These are phyloP conservation scores for Bacterosira constricta DNA, from an alignment of 108 stramenopile species.

Conservation along the genomic window DNA sequence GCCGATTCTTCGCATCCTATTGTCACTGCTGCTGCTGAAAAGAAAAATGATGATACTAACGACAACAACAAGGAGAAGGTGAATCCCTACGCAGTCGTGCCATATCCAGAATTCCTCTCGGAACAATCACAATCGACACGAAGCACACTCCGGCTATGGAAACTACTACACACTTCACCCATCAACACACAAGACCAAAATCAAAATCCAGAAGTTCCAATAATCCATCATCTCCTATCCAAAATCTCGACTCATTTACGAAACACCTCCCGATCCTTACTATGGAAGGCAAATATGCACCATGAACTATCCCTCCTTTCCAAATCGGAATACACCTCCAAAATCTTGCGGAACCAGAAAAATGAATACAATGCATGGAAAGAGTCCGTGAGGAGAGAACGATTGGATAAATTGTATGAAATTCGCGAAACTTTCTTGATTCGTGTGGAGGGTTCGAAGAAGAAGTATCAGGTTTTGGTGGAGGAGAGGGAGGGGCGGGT, in stretches of 20 bases:
- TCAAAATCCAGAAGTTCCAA: not conserved
- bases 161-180: constrained; percentile 44
- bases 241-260: constrained; percentile 37
- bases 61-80: not conserved
- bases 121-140: not conserved
- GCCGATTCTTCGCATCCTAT: constrained; percentile 29
- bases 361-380: constrained; percentile 43
- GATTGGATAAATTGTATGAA: constrained; percentile 53
- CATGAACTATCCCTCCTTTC: constrained; percentile 35
- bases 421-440: constrained; percentile 53
- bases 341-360: not conserved
- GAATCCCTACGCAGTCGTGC: constrained; percentile 33
- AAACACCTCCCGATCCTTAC: constrained; percentile 36
- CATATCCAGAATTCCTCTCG: constrained; percentile 54
- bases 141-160: constrained; percentile 46
- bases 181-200: not conserved
- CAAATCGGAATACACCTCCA: constrained; percentile 23
- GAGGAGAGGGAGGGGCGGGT: constrained; percentile 42
- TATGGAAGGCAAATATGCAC: constrained; percentile 59
- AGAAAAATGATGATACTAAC: not conserved
- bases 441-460: constrained; percentile 32
- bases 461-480: constrained; percentile 34
- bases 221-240: not conserved
- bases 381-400: constrained; percentile 23
- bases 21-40: not conserved